Evolutionary conservation across 805 yeast genomes (phyloP), one percentile per base, ranked within the genome.

Genomic region (Wickerhamomyces mucosus): DNA sequence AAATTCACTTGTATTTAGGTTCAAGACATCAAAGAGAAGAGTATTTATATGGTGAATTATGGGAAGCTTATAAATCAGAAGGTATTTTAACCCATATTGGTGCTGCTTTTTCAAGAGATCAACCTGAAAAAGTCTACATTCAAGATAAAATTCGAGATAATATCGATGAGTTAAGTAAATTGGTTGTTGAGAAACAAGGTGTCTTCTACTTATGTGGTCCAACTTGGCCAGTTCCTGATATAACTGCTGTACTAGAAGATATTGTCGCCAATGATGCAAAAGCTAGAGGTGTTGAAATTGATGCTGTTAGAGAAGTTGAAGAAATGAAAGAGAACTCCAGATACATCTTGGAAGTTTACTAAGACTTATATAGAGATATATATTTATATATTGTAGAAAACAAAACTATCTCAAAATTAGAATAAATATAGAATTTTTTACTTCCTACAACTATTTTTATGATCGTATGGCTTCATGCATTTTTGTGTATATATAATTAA

Each of bases 151-250:
- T 89, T 55, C 72, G 86, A 51, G 84, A 85, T 55, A 71, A 75
- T 36, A 61, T 84, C 49, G 69, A 65, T 32, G 78, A 73, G 27
- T 69, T 89, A 57, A 80, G 81, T 29, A 82, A 75, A 26, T 88
- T 95, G 31, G 74, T 89, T 58, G 79, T 77, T 27, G 61, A 65
- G 41, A 69, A 86, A 61, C 63, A 78, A 36, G 97, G 97, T 36
- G 78, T 86, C 17, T 89, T 89, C 72, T 89, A 89, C 63, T 69
- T 89, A 55, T 89, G 97, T 75, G 97, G 97, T 40, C 97, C 97
- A 26, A 89, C 96, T 3, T 89, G 97, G 97, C 97, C 97, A 21
- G 96, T 89, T 51, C 96, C 97, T 9, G 96, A 88, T 56, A 82
- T 89, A 48, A 82, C 95, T 32, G 80, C 78, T 27, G 94, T 95